phyloP scores from a whole-genome alignment of 2,329 filamentous ascomycete genomes.

The Beauveria medogensis region DNA sequence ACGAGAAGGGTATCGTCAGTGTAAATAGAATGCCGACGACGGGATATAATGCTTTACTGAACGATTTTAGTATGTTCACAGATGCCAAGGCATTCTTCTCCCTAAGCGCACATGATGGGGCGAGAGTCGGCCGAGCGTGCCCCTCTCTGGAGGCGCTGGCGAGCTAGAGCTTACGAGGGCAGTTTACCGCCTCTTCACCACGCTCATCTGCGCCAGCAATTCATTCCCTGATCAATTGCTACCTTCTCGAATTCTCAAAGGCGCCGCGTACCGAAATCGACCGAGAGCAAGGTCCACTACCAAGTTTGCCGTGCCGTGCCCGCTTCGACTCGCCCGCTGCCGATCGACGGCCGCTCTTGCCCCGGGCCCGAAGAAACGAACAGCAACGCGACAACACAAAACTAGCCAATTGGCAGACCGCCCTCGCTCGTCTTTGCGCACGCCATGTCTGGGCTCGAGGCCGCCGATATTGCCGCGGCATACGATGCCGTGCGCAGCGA shows the following conservation, averaged over 20 bases:
- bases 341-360: not conserved
- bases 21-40: not conserved
- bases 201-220: not conserved
- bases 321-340: not conserved
- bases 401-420: not conserved
- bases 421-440: no score
- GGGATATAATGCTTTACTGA: not conserved
- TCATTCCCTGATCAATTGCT: not conserved
- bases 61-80: no score
- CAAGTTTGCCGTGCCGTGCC: not conserved
- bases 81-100: not conserved
- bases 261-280: not conserved
- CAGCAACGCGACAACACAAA: not conserved
- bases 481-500: constrained; percentile 61
- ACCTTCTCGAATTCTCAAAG: not conserved
- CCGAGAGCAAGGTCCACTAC: not conserved
- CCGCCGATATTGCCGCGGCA: constrained; percentile 52
- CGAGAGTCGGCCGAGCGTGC: not conserved
- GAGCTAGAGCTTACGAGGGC: constrained; percentile 3
- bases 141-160: not conserved
- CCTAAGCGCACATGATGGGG: not conserved
- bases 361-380: not conserved
- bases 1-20: constrained; percentile 32
- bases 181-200: constrained; percentile 6
- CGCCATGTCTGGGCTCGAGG: constrained; percentile 47